Evolutionary conservation across 345 rosid genomes (phyloP), one percentile per base, ranked within the genome.

Genomic region (Conringia planisiliqua): DNA sequence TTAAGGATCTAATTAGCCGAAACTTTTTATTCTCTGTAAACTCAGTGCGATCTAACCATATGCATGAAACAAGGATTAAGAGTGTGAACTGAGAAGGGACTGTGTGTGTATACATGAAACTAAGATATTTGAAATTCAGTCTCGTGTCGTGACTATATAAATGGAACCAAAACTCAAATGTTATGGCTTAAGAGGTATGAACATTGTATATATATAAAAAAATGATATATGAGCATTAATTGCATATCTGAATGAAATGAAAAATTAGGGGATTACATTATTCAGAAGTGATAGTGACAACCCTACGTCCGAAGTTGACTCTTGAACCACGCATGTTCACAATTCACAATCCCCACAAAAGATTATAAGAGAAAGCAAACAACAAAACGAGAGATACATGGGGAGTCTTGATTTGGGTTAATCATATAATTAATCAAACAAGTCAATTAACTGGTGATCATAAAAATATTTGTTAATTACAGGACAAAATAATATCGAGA

Each of bases 321-420:
- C 73, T 59, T 62, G 74, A 81, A 82, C 71, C 63, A 79, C 73
- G 74, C 78, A 74, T 71, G 71, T 29, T 67, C 82, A 67, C 62
- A 50, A 40, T 75, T 75, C 56, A 60, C 80, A 66, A 78, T 71
- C 81, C 81, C 81, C 47, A 71, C 32, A 71, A 65, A 20, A 16
- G 27, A 35, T 33, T 24, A 36, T 65, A 27, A 27, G 71, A 55
- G 39, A 54, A 71, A 52, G 71, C 36, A 77, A 70, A 71, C 39
- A 71, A 7, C 35, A 38, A 57, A 65, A 57, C 30, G 59, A 77
- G 62, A 71, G 39, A 69, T 62, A 62, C 58, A 76, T 68, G 62
- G 38, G 75, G 27, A 63, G 43, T 76, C 70, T 70, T 71, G 18
- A 48, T 55, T 57, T 48, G 12, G 68, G 12, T 66, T 40, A 30